Conservation (phyloP, 164 flowering plant species). For the Umbilicus rupestris region DNA sequence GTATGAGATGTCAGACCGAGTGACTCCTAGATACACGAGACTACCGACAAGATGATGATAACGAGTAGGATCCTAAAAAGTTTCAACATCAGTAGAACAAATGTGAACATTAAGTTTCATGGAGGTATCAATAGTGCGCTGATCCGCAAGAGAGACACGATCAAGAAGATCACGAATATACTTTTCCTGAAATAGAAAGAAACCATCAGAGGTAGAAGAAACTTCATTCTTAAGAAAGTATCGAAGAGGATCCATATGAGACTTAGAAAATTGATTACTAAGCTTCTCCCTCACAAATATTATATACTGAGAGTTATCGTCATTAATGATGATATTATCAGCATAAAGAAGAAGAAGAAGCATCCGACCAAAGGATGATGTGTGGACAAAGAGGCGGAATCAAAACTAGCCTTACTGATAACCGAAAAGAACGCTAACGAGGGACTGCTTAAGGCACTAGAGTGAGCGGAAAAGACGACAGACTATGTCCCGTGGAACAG, state of each 20-base stretch:
- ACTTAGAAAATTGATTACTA: neutral
- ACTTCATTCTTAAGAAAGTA: neutral
- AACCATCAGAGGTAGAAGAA: neutral
- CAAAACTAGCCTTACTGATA: neutral
- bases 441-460: neutral
- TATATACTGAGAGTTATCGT: neutral
- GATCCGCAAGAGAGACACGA: neutral
- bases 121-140: too few species aligned
- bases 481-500: too few species aligned
- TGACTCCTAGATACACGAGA: too few species aligned
- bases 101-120: too few species aligned
- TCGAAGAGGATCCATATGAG: neutral
- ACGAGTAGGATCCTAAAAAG: too few species aligned
- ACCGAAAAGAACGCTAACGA: neutral
- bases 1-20: too few species aligned
- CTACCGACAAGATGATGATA: too few species aligned
- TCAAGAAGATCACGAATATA: neutral
- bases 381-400: neutral
- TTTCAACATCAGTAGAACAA: too few species aligned
- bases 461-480: neutral
- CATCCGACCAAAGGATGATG: neutral
- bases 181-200: neutral
- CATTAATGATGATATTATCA: slow-evolving; percentile 1
- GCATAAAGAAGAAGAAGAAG: neutral
- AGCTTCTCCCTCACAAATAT: neutral